Evolutionary conservation across 2,329 filamentous ascomycete species (phyloP).

Genomic region (Apiospora sp.): DNA sequence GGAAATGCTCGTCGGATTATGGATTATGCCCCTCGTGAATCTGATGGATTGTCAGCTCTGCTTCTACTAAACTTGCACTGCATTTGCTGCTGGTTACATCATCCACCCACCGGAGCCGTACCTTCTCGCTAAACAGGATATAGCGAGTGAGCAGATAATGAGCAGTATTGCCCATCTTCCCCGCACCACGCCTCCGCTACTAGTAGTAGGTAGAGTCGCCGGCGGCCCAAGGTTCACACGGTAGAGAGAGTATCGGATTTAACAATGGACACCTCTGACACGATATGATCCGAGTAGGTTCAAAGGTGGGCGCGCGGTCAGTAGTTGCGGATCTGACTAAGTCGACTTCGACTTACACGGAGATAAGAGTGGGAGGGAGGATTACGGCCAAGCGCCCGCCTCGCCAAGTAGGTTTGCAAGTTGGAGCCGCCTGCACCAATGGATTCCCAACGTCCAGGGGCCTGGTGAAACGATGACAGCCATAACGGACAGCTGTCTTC

Average conservation of each 20-base stretch:
- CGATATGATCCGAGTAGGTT: background rate
- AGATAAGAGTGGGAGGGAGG: background rate
- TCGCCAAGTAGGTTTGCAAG: background rate
- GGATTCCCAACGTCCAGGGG: background rate
- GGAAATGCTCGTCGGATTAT: background rate
- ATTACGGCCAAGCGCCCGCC: background rate
- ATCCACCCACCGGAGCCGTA: background rate
- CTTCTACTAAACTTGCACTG: background rate
- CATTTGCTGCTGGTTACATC: background rate
- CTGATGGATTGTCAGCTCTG: background rate
- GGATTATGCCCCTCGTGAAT: background rate
- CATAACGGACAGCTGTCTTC: background rate
- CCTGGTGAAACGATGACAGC: constrained; percentile 2
- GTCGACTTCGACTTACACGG: background rate
- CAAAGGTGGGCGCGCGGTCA: background rate
- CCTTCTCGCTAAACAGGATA: background rate
- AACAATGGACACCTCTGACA: background rate
- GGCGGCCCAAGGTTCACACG: background rate
- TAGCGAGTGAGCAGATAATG: background rate
- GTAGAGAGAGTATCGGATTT: background rate
- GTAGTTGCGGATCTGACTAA: background rate
- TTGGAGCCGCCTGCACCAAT: background rate
- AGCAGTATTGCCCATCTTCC: background rate
- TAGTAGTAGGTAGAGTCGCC: background rate
- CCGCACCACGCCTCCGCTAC: background rate